Evolutionary conservation across 140 eudicot species (phyloP).

Genomic region (Ambrosia hybrid): DNA sequence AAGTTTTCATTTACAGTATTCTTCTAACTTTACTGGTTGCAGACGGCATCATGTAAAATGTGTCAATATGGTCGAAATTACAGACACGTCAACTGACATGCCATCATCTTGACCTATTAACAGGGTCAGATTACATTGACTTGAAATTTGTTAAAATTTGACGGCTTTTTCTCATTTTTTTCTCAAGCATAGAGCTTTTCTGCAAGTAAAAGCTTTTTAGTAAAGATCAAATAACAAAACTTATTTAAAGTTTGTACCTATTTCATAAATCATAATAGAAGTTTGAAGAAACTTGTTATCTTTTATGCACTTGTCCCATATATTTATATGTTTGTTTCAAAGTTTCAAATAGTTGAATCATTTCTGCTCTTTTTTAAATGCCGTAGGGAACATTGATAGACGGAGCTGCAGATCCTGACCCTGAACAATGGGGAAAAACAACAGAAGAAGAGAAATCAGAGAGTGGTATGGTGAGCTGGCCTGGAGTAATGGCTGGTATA

Average conservation of each 20-base stretch:
- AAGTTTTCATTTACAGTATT: neutral
- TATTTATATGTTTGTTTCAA: neutral
- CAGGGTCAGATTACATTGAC: neutral
- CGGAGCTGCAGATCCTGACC: slow-evolving; percentile 97
- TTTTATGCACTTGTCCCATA: neutral
- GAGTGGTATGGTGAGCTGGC: slow-evolving; percentile 89
- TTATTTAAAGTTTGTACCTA: too few species aligned
- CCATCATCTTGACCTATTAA: neutral
- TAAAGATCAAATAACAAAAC: too few species aligned
- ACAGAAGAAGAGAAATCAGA: slow-evolving; percentile 81
- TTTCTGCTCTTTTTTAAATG: neutral
- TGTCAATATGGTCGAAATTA: too few species aligned
- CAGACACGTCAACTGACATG: neutral
- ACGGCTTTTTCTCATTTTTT: too few species aligned
- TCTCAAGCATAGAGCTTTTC: too few species aligned
- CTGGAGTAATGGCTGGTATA: slow-evolving; percentile 65
- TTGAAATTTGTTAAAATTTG: too few species aligned
- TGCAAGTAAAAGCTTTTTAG: too few species aligned
- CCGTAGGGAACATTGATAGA: slow-evolving; percentile 72
- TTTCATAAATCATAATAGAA: too few species aligned
- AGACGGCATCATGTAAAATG: too few species aligned
- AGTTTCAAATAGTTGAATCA: neutral
- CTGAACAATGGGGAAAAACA: slow-evolving; percentile 97
- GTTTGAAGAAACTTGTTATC: neutral
- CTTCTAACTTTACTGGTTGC: neutral